These are phyloP conservation scores for Syncephalastrum racemosum DNA, from an alignment of 371 early-diverging fungal species.

Conservation along the genomic window DNA sequence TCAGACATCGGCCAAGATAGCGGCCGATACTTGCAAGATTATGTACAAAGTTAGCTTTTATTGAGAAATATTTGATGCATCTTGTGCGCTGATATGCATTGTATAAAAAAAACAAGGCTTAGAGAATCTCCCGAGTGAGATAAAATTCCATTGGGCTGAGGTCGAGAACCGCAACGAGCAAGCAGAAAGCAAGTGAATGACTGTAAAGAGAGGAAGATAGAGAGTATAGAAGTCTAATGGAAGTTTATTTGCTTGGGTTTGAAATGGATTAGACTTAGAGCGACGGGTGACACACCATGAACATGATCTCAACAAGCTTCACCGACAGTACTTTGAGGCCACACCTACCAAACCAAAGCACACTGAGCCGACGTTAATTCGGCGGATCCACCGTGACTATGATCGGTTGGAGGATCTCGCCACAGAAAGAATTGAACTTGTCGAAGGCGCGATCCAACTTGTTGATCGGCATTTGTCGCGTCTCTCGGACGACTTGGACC, in stretches of 20 bases:
- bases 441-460: conserved; percentile 45
- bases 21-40: conserved; percentile 49
- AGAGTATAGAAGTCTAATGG: neutral
- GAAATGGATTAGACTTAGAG: conserved; percentile 27
- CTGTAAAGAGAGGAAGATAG: neutral
- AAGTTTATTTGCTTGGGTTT: neutral
- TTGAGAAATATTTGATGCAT: conserved; percentile 1
- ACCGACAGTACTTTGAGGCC: conserved; percentile 41
- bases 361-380: conserved; percentile 35
- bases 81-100: neutral
- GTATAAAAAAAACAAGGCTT: conserved; percentile 25
- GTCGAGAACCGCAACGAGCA: conserved; percentile 41
- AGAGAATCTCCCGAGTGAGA: conserved; percentile 56
- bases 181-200: conserved; percentile 26
- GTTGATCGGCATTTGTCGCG: conserved; percentile 43
- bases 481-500: conserved; percentile 35
- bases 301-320: conserved; percentile 39
- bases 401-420: conserved; percentile 42
- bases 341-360: conserved; percentile 33
- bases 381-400: conserved; percentile 41
- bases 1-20: conserved; percentile 33
- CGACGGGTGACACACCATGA: conserved; percentile 31
- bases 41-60: conserved; percentile 33
- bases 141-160: conserved; percentile 51
- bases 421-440: conserved; percentile 40